Base-by-base conservation (phyloP, 2,329 filamentous ascomycete species). In the Colletotrichum incanum region DNA sequence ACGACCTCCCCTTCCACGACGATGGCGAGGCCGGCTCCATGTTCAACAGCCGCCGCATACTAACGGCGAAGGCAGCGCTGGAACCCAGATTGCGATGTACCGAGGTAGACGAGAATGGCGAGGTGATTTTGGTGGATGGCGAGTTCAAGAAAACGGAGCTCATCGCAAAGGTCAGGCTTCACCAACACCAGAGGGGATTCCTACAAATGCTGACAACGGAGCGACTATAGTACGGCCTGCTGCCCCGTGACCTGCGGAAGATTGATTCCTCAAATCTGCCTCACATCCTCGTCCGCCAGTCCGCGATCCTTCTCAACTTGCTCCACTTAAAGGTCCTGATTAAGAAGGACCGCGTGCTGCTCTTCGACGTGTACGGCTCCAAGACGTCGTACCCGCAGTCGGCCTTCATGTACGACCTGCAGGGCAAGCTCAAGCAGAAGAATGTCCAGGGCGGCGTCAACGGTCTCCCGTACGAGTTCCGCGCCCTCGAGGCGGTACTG, bases 81-180 rank as follows among this genome's bases (percentile, higher is more conserved):
- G 95, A 98, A 81, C 90, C 95, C 39, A 92, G 94, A 72, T 86
- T 99, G 76, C 90, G 96, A 65, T 99, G 96, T 80, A 99, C 96
- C 1, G 96, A 99, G 82, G 94, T 98, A 72, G 95, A 98, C 78
- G 94, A 95, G 80, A 91, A 94, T 78, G 96, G 96, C 50, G 93
- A 97, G 77, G 95, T 98, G 34, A 97, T 96, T 26, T 86, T 98
- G 70, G 93, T 97, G 26, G 97, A 97, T 79, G 94, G 95, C 71
- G 96, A 98, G 82, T 98, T 98, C 83, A 97, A 96, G 84, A 99
- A 99, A 87, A 96, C 92, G 78, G 96, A 99, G 84, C 87, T 99
- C 58, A 98, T 98, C 81, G 95, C 95, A 65, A 98, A 96, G 88
- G 94, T 95, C 82, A 64, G 82, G 78, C 43, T 5, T 56, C 28